Conservation (phyloP, 805 yeast genomes). For the Pichia kluyveri region DNA sequence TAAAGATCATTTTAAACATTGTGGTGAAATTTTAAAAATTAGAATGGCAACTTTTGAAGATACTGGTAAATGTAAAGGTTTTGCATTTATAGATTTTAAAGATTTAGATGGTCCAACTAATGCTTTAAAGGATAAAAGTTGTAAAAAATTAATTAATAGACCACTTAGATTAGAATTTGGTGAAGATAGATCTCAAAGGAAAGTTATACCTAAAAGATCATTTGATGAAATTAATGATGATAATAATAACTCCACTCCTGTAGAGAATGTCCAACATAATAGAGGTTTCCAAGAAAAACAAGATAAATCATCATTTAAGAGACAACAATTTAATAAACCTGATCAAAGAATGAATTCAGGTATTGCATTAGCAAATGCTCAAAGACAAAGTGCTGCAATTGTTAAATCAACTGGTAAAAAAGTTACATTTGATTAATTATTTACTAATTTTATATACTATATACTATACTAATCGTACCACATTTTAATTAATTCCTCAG, state of each 20-base stretch:
- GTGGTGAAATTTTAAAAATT: constrained; percentile 76
- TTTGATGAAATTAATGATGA: neutral
- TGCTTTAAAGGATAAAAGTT: constrained; percentile 66
- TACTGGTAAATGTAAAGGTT: constrained; percentile 92
- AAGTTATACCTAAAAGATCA: constrained; percentile 15
- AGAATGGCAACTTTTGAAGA: constrained; percentile 99
- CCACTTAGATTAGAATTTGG: constrained; percentile 84
- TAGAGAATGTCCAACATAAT: neutral
- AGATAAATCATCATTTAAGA: constrained; percentile 13
- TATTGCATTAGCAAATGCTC: constrained; percentile 80
- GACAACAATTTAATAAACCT: constrained; percentile 12
- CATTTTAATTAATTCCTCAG: constrained; percentile 96
- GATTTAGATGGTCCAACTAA: constrained; percentile 73
- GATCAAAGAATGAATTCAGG: constrained; percentile 62
- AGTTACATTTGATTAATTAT: constrained; percentile 44
- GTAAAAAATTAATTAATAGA: constrained; percentile 62
- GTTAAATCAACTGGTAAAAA: constrained; percentile 89
- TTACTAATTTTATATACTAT: too few relatives aligned
- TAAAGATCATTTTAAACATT: constrained; percentile 77
- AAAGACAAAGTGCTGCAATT: constrained; percentile 81
- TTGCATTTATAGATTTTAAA: constrained; percentile 83
- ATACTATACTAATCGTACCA: constrained; percentile 68
- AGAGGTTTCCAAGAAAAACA: constrained; percentile 21
- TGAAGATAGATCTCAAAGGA: constrained; percentile 68
- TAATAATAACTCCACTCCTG: neutral